Base-by-base conservation (phyloP, 2,329 filamentous ascomycete species). In the Fusarium sp. region DNA sequence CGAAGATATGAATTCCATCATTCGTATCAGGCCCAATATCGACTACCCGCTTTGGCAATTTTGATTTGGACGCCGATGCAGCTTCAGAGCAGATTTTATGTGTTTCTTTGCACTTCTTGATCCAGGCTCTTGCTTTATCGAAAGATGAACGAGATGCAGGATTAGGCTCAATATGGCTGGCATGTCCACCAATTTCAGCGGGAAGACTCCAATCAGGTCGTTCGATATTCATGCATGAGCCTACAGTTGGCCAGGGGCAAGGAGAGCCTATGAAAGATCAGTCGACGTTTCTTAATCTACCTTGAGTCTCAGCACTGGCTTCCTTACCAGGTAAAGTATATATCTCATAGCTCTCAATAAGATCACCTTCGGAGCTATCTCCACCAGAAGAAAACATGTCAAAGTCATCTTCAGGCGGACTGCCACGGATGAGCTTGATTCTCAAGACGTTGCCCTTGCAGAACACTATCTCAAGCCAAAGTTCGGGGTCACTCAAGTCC, bases 191-290 rank as follows among this genome's bases (percentile, higher is more conserved):
- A 15, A 51, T 18, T 6, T 55, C 58, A 6, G 51, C 10, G 0
- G 36, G 34, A 13, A 55, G 42, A 31, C 57, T 63, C 45, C 49
- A 44, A 23, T 60, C 41, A 0, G 72, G 70, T 1, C 41, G 57
- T 8, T 69, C 60, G 0, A 61, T 6, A 4, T 45, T 62, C 62
- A 73, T 72, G 0, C 28, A 59, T 6, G 52, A 52, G 2, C 72
- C 70, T 6, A 74, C 68, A 1, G 68, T 70, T 0, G 67, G 60
- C 72, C 72, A 74, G 1, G 72, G 72, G 12, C 61, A 71, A 0
- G 52, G 47, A 1, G 40, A 57, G 3, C 31, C 71, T 73, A 4
- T 23, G 18, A 4, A 18, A 5, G 6, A 9, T 65, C 1, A 66
- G 45, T 16, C 23, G 2, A 3, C 4, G 4, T 16, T 15, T 10